phyloP scores from a whole-genome alignment of 1,284 basidiomycete genomes.

The Golubevia pallescens region DNA sequence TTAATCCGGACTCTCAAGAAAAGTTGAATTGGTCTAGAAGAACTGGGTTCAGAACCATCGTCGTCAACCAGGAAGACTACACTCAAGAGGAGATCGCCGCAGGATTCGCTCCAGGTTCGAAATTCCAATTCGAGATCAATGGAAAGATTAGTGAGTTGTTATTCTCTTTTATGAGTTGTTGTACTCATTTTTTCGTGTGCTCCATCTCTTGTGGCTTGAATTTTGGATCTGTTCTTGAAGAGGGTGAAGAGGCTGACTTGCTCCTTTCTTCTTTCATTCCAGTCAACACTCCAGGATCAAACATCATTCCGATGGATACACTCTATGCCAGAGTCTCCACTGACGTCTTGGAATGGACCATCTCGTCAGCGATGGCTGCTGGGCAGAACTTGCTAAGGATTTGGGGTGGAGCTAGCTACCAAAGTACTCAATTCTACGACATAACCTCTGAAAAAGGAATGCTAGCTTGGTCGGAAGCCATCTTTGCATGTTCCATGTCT shows the following conservation, averaged over 20 bases:
- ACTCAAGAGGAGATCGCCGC: conserved; percentile 8
- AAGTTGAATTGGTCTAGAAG: conserved; percentile 12
- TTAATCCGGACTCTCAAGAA: conserved; percentile 14
- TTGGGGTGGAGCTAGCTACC: conserved; percentile 42
- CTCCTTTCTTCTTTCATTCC: neutral
- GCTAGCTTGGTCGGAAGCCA: conserved; percentile 51
- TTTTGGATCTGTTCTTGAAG: neutral
- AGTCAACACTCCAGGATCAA: conserved; percentile 27
- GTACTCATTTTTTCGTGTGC: neutral
- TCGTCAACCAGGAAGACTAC: conserved; percentile 23
- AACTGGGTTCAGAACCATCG: conserved; percentile 35
- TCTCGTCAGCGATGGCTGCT: conserved; percentile 14
- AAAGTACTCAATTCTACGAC: conserved; percentile 16
- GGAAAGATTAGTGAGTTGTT: conserved; percentile 2
- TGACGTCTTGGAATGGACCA: conserved; percentile 18
- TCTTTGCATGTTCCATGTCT: conserved; percentile 72
- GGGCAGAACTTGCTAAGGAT: conserved; percentile 29
- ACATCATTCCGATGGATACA: conserved; percentile 35
- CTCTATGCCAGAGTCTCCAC: conserved; percentile 21
- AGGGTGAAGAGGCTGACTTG: neutral
- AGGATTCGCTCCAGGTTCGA: conserved; percentile 18
- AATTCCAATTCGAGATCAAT: conserved; percentile 35
- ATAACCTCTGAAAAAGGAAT: conserved; percentile 26
- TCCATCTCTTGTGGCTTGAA: neutral
- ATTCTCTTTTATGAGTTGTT: neutral